Conservation (phyloP, 305 asterid species). For the Solanum hybrid region DNA sequence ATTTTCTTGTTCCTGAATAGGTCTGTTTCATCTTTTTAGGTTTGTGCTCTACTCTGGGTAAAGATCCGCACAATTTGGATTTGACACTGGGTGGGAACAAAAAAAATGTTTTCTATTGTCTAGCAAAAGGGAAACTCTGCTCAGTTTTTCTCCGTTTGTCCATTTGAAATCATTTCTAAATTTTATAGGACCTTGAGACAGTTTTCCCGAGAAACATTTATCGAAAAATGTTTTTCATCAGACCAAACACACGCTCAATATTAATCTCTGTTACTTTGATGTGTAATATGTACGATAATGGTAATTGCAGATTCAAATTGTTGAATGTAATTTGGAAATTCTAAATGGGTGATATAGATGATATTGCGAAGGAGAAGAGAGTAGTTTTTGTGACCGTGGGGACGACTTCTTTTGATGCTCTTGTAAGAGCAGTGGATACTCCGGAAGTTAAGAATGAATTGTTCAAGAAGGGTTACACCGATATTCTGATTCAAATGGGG, state of each 20-base stretch:
- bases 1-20: background rate
- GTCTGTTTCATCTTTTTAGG: background rate
- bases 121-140: background rate
- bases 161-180: background rate
- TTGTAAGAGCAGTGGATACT: conserved; percentile 72
- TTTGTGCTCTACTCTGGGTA: background rate
- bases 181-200: too few relatives aligned
- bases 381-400: conserved; percentile 82
- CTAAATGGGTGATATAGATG: background rate
- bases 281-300: background rate
- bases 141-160: background rate
- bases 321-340: background rate
- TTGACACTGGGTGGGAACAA: background rate
- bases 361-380: conserved; percentile 14
- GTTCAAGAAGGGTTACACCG: conserved; percentile 56
- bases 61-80: background rate
- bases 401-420: conserved; percentile 75
- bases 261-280: background rate
- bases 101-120: background rate
- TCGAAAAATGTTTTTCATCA: too few relatives aligned
- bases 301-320: background rate
- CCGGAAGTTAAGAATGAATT: conserved; percentile 51
- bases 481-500: conserved; percentile 81
- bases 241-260: background rate
- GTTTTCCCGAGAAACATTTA: too few relatives aligned